Percentiles rank a stretch among this genome's conserved stretches.
Conservation (phyloP, 129 eudicot species). For the Sambucus nigra region DNA sequence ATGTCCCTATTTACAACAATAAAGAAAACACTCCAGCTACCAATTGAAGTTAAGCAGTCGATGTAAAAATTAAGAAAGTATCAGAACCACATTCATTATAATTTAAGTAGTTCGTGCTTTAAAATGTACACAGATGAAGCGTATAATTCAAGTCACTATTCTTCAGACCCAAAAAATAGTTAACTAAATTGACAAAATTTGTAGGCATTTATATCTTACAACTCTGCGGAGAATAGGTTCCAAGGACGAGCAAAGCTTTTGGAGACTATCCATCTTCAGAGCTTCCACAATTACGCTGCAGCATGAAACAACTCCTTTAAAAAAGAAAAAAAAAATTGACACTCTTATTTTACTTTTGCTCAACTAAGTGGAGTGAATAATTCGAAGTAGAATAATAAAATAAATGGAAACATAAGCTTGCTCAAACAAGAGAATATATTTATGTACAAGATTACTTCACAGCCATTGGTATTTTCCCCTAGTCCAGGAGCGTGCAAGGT, state of each 20-base stretch:
- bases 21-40: too few relatives aligned
- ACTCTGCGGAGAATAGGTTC: conserved; percentile 92
- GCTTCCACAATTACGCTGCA: conserved; percentile 78
- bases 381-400: neutral
- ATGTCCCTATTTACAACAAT: too few relatives aligned
- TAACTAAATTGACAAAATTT: neutral
- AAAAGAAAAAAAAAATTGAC: neutral
- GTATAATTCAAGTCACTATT: neutral
- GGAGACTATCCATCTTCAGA: conserved; percentile 73
- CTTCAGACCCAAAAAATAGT: neutral
- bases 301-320: neutral
- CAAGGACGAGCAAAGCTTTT: conserved; percentile 83
- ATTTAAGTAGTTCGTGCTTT: too few relatives aligned
- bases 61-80: too few relatives aligned
- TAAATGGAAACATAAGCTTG: too few relatives aligned
- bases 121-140: neutral
- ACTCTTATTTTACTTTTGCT: neutral
- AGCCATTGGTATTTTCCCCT: neutral
- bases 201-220: conserved; percentile 30
- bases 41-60: too few relatives aligned
- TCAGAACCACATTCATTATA: too few relatives aligned
- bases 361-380: neutral
- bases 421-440: neutral
- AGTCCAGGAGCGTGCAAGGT: neutral
- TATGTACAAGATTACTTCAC: neutral